Evolutionary conservation across 768 basidiomycete genomes (phyloP).

Genomic region (Termitomyces sp.): DNA sequence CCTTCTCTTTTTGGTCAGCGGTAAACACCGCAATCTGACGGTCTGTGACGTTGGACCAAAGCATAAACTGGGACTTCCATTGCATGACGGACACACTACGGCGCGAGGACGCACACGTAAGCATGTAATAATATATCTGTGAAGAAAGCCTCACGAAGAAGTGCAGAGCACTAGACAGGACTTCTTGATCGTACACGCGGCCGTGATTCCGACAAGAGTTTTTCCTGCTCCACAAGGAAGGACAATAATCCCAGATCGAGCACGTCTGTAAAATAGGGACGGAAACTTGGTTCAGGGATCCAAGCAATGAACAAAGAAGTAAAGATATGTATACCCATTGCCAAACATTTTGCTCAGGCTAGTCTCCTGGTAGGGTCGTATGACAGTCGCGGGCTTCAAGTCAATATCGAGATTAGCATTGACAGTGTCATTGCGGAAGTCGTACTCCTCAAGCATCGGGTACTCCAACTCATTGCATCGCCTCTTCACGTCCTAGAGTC

Average conservation of each 20-base stretch:
- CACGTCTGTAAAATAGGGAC: conserved; percentile 59
- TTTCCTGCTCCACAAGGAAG: conserved; percentile 98
- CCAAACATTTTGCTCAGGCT: conserved; percentile 99
- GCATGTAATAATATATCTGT: background rate
- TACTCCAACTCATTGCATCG: conserved; percentile 96
- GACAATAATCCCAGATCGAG: conserved; percentile 96
- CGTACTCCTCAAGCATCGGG: conserved; percentile 98
- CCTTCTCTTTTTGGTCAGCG: conserved; percentile 97
- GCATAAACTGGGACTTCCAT: conserved; percentile 98
- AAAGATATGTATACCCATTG: conserved; percentile 64
- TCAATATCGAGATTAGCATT: conserved; percentile 98
- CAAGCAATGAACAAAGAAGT: background rate
- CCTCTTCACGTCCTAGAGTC: conserved; percentile 83
- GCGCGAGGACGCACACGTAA: conserved; percentile 12
- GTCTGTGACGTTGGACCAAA: conserved; percentile 98
- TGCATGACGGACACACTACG: conserved; percentile 91
- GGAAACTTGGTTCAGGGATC: conserved; percentile 6
- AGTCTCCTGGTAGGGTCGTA: conserved; percentile 98
- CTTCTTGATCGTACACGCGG: conserved; percentile 99
- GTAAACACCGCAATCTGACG: conserved; percentile 97
- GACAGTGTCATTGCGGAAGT: conserved; percentile 94
- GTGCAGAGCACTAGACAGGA: conserved; percentile 97
- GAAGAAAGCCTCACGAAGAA: conserved; percentile 71
- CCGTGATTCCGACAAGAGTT: conserved; percentile 98
- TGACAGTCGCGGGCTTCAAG: conserved; percentile 95